Conservation (phyloP, 805 yeast species). For the Candida pini region DNA sequence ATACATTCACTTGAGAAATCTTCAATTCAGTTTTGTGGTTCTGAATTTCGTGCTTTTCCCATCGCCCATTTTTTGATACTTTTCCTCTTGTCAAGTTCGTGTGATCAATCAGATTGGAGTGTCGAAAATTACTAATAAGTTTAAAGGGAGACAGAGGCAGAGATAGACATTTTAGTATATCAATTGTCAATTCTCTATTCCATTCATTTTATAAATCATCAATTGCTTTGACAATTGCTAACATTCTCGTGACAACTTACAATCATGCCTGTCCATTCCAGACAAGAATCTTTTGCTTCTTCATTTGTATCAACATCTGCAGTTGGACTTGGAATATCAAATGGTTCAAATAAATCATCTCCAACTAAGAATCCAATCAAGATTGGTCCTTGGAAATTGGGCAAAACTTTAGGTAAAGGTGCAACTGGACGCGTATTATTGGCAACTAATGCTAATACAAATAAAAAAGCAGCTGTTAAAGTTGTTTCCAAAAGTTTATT, state of each 20-base stretch:
- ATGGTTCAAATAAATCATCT: slow-evolving; percentile 12
- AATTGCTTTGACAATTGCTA: too few relatives aligned
- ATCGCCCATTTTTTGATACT: too few relatives aligned
- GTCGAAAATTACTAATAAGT: too few relatives aligned
- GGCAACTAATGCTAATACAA: slow-evolving; percentile 80
- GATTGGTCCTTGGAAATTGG: slow-evolving; percentile 95
- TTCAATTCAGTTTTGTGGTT: too few relatives aligned
- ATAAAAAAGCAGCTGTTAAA: slow-evolving; percentile 92
- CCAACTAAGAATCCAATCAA: slow-evolving; percentile 34
- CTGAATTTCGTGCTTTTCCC: too few relatives aligned
- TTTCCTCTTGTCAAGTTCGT: too few relatives aligned
- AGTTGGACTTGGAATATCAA: slow-evolving; percentile 27
- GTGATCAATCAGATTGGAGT: too few relatives aligned
- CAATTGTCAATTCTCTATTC: too few relatives aligned
- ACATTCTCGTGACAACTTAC: not conserved
- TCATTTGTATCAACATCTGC: slow-evolving; percentile 43
- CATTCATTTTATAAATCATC: too few relatives aligned
- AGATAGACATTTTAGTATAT: too few relatives aligned
- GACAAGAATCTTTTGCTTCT: slow-evolving; percentile 58
- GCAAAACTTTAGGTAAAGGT: slow-evolving; percentile 93
- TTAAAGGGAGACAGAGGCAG: too few relatives aligned
- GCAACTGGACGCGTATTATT: slow-evolving; percentile 91
- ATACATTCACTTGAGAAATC: too few relatives aligned
- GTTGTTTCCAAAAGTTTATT: slow-evolving; percentile 85
- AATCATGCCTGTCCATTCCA: slow-evolving; percentile 36